phyloP scores from a whole-genome alignment of 805 yeast genomes.

The Sugiyamaella lignohabitans region DNA sequence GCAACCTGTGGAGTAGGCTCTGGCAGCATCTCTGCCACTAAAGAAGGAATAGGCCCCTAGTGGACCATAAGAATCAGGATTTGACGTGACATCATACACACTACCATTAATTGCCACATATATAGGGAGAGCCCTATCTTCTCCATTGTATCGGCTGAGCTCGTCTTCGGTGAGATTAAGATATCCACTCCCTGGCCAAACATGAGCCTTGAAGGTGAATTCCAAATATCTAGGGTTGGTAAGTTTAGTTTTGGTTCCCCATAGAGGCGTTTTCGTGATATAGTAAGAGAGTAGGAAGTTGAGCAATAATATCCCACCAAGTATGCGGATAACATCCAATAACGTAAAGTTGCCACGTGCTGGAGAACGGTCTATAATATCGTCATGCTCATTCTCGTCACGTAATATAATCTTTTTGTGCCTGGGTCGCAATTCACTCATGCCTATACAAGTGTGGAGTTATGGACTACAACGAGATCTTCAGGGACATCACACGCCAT shows the following conservation, averaged over 20 bases:
- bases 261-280: slow-evolving; percentile 50
- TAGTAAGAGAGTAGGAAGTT: slow-evolving; percentile 49
- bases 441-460: not conserved
- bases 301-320: slow-evolving; percentile 42
- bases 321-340: slow-evolving; percentile 38
- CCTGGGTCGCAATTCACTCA: not conserved
- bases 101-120: slow-evolving; percentile 54
- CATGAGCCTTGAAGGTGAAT: slow-evolving; percentile 20
- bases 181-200: slow-evolving; percentile 16
- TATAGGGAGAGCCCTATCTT: slow-evolving; percentile 43
- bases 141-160: slow-evolving; percentile 47
- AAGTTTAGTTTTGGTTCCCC: slow-evolving; percentile 56
- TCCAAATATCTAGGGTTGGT: slow-evolving; percentile 39
- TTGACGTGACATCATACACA: slow-evolving; percentile 57
- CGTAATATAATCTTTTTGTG: not conserved
- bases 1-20: slow-evolving; percentile 69
- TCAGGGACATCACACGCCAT: not conserved
- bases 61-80: slow-evolving; percentile 50
- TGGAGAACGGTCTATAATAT: not conserved
- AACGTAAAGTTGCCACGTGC: slow-evolving; percentile 3
- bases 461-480: not conserved
- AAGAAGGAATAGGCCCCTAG: slow-evolving; percentile 49
- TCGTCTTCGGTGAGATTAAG: slow-evolving; percentile 40
- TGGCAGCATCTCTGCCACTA: slow-evolving; percentile 60
- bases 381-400: slow-evolving; percentile 1